A percentile compares a stretch with the other conserved stretches of the same genome.
phyloP scores from a whole-genome alignment of 768 basidiomycete genomes.

The Mycena crocata region DNA sequence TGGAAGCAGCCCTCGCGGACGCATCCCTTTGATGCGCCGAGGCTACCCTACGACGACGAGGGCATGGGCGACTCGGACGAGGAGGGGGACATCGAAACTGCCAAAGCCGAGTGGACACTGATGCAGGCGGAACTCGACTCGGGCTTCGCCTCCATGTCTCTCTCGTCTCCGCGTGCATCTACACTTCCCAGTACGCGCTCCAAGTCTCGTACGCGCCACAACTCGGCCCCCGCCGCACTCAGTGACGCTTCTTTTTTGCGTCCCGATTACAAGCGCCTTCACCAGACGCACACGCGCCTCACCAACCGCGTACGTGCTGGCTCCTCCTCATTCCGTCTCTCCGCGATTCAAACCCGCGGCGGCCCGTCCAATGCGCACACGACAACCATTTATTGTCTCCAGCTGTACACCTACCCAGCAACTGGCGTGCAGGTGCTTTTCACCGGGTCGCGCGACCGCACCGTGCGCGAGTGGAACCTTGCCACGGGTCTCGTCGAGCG shows the following conservation, averaged over 20 bases:
- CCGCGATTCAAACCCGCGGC: conserved; percentile 68
- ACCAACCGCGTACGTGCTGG: conserved; percentile 69
- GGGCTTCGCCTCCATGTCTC: conserved; percentile 63
- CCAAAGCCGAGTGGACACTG: conserved; percentile 52
- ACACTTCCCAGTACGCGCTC: conserved; percentile 35
- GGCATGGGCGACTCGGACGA: conserved; percentile 87
- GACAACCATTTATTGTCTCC: conserved; percentile 84
- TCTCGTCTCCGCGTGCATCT: conserved; percentile 38
- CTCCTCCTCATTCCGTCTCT: conserved; percentile 67
- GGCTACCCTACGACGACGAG: conserved; percentile 64
- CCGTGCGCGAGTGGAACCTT: conserved; percentile 83
- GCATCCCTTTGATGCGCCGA: conserved; percentile 43
- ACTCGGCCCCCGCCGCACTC: conserved; percentile 55
- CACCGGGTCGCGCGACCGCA: conserved; percentile 83
- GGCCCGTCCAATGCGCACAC: conserved; percentile 64
- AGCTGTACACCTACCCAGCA: conserved; percentile 79
- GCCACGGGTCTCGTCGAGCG: conserved; percentile 70
- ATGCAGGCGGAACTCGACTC: conserved; percentile 65
- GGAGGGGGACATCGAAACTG: conserved; percentile 55
- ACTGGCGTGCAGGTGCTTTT: conserved; percentile 77
- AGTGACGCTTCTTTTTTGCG: conserved; percentile 40
- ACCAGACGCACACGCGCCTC: conserved; percentile 77
- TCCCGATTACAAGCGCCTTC: conserved; percentile 79
- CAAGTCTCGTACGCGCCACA: conserved; percentile 45
- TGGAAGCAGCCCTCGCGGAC: conserved; percentile 63